Evolutionary conservation across 768 basidiomycete genomes (phyloP).

Genomic region (Favolaschia claudopus): DNA sequence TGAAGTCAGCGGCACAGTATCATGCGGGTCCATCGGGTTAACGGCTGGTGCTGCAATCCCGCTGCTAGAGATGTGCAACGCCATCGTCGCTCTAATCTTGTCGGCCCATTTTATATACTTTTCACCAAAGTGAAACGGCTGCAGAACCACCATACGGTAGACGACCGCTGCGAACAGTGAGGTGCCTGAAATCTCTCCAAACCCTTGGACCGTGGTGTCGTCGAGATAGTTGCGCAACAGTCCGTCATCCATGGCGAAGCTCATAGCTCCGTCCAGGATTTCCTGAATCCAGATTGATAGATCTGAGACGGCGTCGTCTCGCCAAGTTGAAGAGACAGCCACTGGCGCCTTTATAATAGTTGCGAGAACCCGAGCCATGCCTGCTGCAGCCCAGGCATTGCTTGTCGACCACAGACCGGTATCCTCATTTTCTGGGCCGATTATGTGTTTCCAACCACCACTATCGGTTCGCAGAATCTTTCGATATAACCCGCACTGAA

Average conservation of each 20-base stretch:
- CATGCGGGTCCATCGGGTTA: constrained; percentile 45
- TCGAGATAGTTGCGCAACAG: constrained; percentile 53
- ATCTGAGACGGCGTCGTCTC: constrained; percentile 33
- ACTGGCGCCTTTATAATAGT: constrained; percentile 51
- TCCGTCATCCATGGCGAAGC: constrained; percentile 38
- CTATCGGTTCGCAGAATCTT: constrained; percentile 33
- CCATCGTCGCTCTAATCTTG: constrained; percentile 35
- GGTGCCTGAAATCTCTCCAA: constrained; percentile 54
- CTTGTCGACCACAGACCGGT: constrained; percentile 31
- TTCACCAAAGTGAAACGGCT: constrained; percentile 21
- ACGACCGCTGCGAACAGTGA: constrained; percentile 46
- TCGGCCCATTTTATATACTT: constrained; percentile 37
- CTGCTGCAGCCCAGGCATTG: constrained; percentile 33
- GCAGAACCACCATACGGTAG: constrained; percentile 44
- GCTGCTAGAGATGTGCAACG: constrained; percentile 33
- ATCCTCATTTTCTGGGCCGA: constrained; percentile 28
- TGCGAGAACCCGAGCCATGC: constrained; percentile 44
- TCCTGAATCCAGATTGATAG: constrained; percentile 50
- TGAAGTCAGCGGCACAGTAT: constrained; percentile 38
- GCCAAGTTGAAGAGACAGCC: constrained; percentile 33
- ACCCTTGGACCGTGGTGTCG: constrained; percentile 37
- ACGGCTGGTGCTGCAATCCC: constrained; percentile 46
- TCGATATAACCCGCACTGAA: constrained; percentile 50
- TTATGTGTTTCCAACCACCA: constrained; percentile 49
- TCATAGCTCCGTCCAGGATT: constrained; percentile 52